Conservation (phyloP, 345 rosid genomes). For the Litchi chinensis region DNA sequence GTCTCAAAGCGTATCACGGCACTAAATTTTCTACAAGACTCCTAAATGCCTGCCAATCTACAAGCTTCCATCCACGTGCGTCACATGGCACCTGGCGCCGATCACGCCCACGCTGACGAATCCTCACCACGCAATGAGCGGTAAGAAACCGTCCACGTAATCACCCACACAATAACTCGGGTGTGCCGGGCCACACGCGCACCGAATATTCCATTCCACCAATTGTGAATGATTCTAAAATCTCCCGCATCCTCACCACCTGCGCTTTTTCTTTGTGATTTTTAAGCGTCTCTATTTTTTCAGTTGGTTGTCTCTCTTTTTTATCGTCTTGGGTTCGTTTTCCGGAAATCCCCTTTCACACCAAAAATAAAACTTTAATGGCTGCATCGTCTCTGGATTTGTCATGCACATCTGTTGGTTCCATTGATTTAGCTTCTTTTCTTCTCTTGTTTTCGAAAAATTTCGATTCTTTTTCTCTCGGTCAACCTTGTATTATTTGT, state of each 20-base stretch:
- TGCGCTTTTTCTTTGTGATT: background rate
- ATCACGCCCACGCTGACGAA: background rate
- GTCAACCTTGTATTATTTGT: conserved; percentile 33
- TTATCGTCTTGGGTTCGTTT: background rate
- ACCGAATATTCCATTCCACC: conserved; percentile 38
- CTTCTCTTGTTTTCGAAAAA: conserved; percentile 27
- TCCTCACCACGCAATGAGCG: background rate
- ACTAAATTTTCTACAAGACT: background rate
- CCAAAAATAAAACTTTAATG: conserved; percentile 44
- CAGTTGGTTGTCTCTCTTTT: background rate
- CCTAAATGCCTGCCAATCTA: background rate
- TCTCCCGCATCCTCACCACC: background rate
- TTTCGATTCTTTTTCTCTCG: conserved; percentile 34
- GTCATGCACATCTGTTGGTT: conserved; percentile 25
- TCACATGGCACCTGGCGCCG: background rate
- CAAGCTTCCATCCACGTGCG: background rate
- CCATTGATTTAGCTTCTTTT: conserved; percentile 30
- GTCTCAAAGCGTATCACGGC: background rate
- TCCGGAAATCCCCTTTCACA: background rate
- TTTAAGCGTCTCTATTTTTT: conserved; percentile 2
- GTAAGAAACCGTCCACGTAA: conserved; percentile 6
- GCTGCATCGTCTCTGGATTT: conserved; percentile 52
- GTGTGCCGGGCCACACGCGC: conserved; percentile 7
- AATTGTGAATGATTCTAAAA: conserved; percentile 22
- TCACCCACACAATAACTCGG: background rate